A percentile compares a stretch with the other conserved stretches of the same genome.
Conservation (phyloP, 108 stramenopile species). For the Discostella stelligeroides region DNA sequence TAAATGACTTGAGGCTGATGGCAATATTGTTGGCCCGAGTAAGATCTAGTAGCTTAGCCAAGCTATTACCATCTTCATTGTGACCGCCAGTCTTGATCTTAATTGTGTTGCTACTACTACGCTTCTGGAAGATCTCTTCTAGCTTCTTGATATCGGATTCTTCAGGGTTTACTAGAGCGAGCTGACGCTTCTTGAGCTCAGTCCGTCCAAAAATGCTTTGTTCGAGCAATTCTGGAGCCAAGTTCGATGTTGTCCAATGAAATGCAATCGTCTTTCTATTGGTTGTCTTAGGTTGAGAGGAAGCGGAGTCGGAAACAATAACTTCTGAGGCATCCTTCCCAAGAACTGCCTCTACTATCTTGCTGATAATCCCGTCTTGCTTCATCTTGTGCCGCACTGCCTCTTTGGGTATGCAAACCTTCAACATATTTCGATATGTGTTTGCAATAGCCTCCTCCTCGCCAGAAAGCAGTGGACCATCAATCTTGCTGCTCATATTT, state of each 20-base stretch:
- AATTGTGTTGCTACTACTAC: conserved; percentile 31
- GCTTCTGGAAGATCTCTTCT: conserved; percentile 83
- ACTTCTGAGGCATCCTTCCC: conserved; percentile 46
- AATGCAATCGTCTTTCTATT: conserved; percentile 59
- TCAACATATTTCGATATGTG: conserved; percentile 68
- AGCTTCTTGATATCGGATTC: conserved; percentile 74
- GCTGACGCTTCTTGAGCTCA: conserved; percentile 57
- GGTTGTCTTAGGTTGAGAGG: conserved; percentile 15
- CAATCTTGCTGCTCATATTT: conserved; percentile 17
- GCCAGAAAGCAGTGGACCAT: conserved; percentile 37
- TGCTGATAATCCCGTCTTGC: conserved; percentile 69
- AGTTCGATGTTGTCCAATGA: conserved; percentile 77
- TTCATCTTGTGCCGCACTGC: conserved; percentile 75
- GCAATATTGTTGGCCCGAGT: conserved; percentile 84
- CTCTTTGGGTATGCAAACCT: conserved; percentile 73
- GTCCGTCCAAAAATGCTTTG: conserved; percentile 56
- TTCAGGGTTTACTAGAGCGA: conserved; percentile 34
- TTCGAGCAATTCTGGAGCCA: conserved; percentile 63
- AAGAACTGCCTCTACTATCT: conserved; percentile 72
- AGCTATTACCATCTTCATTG: conserved; percentile 47
- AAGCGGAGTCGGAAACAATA: neutral
- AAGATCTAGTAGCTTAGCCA: conserved; percentile 81
- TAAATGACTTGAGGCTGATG: conserved; percentile 85
- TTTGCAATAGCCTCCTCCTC: conserved; percentile 66
- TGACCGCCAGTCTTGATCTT: conserved; percentile 34